Base-by-base conservation (phyloP, 306 rosid species). In the Abrus pulchellus region DNA sequence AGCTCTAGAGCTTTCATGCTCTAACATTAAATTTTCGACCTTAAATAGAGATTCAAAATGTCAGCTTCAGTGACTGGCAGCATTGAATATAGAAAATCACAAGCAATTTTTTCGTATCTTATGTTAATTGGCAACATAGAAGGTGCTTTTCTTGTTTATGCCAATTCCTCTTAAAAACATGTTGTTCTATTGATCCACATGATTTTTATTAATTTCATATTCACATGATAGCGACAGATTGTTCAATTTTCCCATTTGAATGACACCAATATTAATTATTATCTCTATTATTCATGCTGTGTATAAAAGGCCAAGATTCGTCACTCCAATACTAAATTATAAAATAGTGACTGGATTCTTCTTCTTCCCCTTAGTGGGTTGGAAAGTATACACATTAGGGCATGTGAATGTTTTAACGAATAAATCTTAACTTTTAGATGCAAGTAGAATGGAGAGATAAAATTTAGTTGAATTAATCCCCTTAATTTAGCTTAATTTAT, bases 381-480 rank as follows among this genome's bases (percentile, higher is more conserved):
- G 38, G 8, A 41, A 67, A 67, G 36, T 67, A 1, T 67, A 43
- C 20, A 44, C 54, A 41, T 44, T 44, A 43, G 38, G 34, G 20
- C 53, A 67, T 20, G 36, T 66, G 54, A 9, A 20, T 43, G 28
- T 43, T 67, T 67, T 43, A 67, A 65, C n/a, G 8, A 65, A 65
- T 65, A 40, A 65, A 41, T 65, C 34, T 41, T 8, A 40, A 65
- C 34, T 41, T 65, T 65, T 14, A 8, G 54, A 67, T 8, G 54
- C 54, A 43, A 66, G 72, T 66, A 66, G 72, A 43, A 9, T 7
- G n/a, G 14, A 43, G 4, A 20, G 54, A 67, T 67, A 44, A 67
- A 43, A 43, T 32, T 67, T 1, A 4, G 13, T 66, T 6, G 9
- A 8, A 32, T 12, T 7, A 27, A 5, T 36, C 40, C 4, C 40